Evolutionary conservation across 2,329 filamentous ascomycete species (phyloP).

Genomic region (Botrytis galanthina): DNA sequence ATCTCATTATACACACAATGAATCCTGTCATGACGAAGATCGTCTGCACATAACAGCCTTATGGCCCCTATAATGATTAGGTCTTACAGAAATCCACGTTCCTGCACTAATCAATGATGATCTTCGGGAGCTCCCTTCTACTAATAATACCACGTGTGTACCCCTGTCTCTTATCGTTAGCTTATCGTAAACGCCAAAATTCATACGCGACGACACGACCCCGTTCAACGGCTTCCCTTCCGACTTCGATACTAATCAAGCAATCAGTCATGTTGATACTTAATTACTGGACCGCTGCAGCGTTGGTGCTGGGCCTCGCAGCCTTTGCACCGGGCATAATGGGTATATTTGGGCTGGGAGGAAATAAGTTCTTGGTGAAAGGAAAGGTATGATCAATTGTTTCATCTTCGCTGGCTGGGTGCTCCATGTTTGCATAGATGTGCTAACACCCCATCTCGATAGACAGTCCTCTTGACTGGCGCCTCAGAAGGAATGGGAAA

Average conservation of each 20-base stretch:
- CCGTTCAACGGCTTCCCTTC: neutral
- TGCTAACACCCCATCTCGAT: constrained; percentile 22
- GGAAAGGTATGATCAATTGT: constrained; percentile 64
- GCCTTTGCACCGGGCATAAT: constrained; percentile 46
- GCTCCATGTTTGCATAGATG: neutral
- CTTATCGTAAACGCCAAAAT: neutral
- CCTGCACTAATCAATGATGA: neutral
- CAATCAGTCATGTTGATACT: neutral
- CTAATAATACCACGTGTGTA: neutral
- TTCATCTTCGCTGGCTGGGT: neutral
- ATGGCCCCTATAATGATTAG: neutral
- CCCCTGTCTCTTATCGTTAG: neutral
- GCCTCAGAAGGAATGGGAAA: constrained; percentile 91
- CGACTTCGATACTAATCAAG: neutral
- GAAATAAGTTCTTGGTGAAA: constrained; percentile 79
- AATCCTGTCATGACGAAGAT: neutral
- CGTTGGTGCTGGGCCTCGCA: neutral
- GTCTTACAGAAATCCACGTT: neutral
- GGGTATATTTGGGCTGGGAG: constrained; percentile 61
- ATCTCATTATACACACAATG: neutral
- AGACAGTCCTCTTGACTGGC: constrained; percentile 89
- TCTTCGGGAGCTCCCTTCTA: neutral
- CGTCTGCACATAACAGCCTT: neutral
- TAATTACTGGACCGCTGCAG: constrained; percentile 2
- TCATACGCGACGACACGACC: neutral